phyloP scores from a whole-genome alignment of 768 basidiomycete species.

The Panus rudis region DNA sequence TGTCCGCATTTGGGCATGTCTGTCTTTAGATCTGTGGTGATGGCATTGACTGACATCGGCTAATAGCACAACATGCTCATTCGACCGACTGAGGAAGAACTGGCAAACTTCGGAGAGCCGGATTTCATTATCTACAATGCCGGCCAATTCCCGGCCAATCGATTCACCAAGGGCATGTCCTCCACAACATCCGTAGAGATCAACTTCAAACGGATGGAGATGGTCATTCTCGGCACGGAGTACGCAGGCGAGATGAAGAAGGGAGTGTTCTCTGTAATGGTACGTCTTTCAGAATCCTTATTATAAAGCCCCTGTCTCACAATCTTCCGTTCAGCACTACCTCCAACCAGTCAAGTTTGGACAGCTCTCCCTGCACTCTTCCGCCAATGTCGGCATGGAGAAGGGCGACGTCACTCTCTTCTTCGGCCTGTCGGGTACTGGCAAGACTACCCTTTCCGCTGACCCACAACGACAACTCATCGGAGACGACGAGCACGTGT shows the following conservation, averaged over 20 bases:
- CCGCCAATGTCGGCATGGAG: constrained; percentile 90
- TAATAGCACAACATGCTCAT: constrained; percentile 98
- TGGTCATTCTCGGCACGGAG: constrained; percentile 98
- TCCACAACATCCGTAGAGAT: constrained; percentile 98
- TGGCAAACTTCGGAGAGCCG: constrained; percentile 91
- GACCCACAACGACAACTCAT: constrained; percentile 92
- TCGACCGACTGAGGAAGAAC: constrained; percentile 91
- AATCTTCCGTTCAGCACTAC: constrained; percentile 60
- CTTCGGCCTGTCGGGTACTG: constrained; percentile 97
- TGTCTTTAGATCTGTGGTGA: too few species aligned
- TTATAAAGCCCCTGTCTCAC: constrained; percentile 7
- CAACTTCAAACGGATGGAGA: constrained; percentile 99
- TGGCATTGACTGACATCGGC: too few species aligned
- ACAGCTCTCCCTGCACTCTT: constrained; percentile 95
- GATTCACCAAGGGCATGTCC: constrained; percentile 99
- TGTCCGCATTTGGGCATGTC: constrained; percentile 4
- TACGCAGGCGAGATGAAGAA: constrained; percentile 99
- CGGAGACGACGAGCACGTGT: constrained; percentile 99
- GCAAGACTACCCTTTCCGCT: constrained; percentile 97
- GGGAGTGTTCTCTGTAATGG: constrained; percentile 99
- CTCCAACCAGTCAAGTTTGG: constrained; percentile 98
- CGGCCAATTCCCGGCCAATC: constrained; percentile 98
- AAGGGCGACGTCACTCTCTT: constrained; percentile 93
- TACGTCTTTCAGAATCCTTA: too few species aligned
- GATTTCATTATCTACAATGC: constrained; percentile 99